Percentiles rank a stretch among this genome's conserved stretches.
Evolutionary conservation across 305 asterid genomes (phyloP).

Genomic region (Fraxinus floribunda): DNA sequence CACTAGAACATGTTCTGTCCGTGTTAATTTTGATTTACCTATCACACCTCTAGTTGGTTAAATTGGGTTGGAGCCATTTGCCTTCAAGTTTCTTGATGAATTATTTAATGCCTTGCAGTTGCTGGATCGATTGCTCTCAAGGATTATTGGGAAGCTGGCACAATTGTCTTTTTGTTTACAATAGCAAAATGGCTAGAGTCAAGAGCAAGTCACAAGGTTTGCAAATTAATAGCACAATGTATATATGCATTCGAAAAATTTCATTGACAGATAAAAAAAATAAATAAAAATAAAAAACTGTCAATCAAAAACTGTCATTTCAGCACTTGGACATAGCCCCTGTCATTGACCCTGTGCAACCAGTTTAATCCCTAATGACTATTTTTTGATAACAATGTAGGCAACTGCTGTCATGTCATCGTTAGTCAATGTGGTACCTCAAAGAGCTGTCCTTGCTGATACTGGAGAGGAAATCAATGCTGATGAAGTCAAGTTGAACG

Average conservation of each 20-base stretch:
- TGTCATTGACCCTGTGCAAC: no score
- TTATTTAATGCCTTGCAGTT: constrained; percentile 41
- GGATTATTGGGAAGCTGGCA: constrained; percentile 91
- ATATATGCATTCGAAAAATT: no score
- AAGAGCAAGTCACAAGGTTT: constrained; percentile 82
- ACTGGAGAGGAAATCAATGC: constrained; percentile 67
- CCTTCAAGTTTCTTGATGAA: neutral
- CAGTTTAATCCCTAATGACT: neutral
- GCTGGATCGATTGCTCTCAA: constrained; percentile 65
- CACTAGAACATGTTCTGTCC: no score
- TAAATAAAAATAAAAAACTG: no score
- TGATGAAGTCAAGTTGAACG: constrained; percentile 59
- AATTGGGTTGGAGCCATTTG: neutral
- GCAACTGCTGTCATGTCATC: constrained; percentile 85
- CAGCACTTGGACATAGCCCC: no score
- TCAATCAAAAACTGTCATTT: no score
- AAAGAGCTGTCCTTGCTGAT: constrained; percentile 67
- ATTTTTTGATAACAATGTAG: constrained; percentile 24
- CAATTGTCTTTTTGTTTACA: constrained; percentile 78
- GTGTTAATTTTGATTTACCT: no score
- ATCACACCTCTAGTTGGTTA: no score
- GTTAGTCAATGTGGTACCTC: constrained; percentile 70
- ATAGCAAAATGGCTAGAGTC: constrained; percentile 84
- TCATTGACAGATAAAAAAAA: no score
- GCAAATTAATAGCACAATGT: neutral